Percentiles rank a stretch among this genome's conserved stretches.
phyloP scores from a whole-genome alignment of 352 stramenopile species.

The Pythium sp. region DNA sequence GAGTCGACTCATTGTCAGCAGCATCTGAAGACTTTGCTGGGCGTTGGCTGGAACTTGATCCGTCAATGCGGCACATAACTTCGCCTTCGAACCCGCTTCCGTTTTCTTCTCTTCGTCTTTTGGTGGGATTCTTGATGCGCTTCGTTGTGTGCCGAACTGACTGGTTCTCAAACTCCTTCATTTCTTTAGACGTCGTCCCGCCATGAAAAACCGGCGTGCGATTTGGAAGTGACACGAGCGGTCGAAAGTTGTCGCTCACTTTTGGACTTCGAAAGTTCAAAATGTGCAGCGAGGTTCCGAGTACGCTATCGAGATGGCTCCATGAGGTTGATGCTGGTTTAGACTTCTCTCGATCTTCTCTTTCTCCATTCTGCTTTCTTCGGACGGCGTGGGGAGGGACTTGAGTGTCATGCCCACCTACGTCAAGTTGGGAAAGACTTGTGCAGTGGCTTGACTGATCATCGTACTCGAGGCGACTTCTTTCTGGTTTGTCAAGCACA shows the following conservation, averaged over 20 bases:
- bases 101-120: slow-evolving; percentile 48
- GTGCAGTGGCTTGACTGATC: slow-evolving; percentile 13
- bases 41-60: slow-evolving; percentile 16
- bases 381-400: neutral
- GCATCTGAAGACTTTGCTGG: neutral
- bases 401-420: neutral
- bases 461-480: slow-evolving; percentile 10
- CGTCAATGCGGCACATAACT: slow-evolving; percentile 51
- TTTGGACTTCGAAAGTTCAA: slow-evolving; percentile 79
- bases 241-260: slow-evolving; percentile 75
- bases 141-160: slow-evolving; percentile 38
- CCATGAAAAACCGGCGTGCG: slow-evolving; percentile 5
- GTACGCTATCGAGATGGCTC: slow-evolving; percentile 62
- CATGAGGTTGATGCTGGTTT: slow-evolving; percentile 52
- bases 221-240: slow-evolving; percentile 30
- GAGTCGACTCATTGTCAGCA: neutral
- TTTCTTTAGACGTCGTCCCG: slow-evolving; percentile 17
- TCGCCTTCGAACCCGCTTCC: slow-evolving; percentile 71
- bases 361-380: neutral
- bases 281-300: slow-evolving; percentile 67
- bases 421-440: slow-evolving; percentile 9
- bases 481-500: slow-evolving; percentile 5
- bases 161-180: slow-evolving; percentile 51
- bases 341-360: slow-evolving; percentile 24
- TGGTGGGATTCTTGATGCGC: slow-evolving; percentile 49